Evolutionary conservation across 371 early-diverging fungal genomes (phyloP).

Genomic region (Lichtheimia ornata): DNA sequence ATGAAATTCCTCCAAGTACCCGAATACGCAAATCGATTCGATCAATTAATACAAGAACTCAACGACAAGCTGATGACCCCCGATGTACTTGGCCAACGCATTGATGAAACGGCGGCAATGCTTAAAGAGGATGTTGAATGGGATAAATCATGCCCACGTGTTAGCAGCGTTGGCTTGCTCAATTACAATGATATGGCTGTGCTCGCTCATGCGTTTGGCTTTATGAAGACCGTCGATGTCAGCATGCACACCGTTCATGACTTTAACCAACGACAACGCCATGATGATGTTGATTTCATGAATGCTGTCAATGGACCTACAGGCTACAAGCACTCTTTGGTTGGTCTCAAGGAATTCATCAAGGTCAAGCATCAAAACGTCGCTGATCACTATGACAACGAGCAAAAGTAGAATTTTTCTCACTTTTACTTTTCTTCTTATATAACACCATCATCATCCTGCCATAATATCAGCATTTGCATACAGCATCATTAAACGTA

Average conservation of each 20-base stretch:
- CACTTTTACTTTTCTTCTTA: too few species aligned
- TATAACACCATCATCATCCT: too few species aligned
- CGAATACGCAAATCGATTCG: conserved; percentile 22
- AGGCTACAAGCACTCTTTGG: conserved; percentile 1
- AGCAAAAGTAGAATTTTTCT: too few species aligned
- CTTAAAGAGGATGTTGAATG: conserved; percentile 38
- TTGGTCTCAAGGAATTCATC: conserved; percentile 24
- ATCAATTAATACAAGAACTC: conserved; percentile 21
- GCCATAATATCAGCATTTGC: too few species aligned
- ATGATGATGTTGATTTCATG: conserved; percentile 12
- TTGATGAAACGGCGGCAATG: conserved; percentile 24
- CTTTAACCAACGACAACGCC: neutral
- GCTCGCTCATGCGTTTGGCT: neutral
- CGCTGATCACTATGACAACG: neutral
- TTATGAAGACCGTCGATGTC: conserved; percentile 2
- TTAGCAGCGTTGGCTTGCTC: conserved; percentile 1
- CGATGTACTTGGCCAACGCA: conserved; percentile 13
- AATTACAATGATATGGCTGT: neutral
- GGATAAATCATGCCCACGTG: conserved; percentile 27
- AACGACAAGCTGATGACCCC: conserved; percentile 22
- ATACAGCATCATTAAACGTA: too few species aligned
- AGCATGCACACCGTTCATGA: neutral
- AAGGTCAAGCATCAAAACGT: conserved; percentile 1
- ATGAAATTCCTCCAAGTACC: conserved; percentile 13
- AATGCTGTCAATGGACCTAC: conserved; percentile 22